Evolutionary conservation across 176 grass and related monocot genomes (phyloP), one percentile per base, ranked within the genome.

Genomic region (Rhynchospora pubera): DNA sequence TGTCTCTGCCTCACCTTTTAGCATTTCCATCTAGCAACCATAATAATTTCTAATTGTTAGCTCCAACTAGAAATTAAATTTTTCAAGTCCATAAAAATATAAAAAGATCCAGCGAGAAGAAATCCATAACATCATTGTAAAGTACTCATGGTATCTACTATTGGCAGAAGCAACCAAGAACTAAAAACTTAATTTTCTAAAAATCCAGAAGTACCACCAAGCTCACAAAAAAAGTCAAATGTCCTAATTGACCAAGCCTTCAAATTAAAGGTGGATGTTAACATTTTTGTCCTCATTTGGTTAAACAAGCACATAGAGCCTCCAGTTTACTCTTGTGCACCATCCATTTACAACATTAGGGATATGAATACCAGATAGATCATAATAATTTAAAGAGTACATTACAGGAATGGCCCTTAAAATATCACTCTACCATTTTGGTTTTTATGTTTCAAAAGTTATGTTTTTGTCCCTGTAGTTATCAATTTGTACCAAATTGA

Each of bases 1-100:
- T 43, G 24, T 18, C 44, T 66, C 65, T 28, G 56, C 61, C 60
- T 82, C 79, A 16, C 45, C 79, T 48, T 82, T 82, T 65, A 82
- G 39, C 56, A 82, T 64, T 62, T 11, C 79, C 79, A 82, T 82
- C 79, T 82, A 65, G 48, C 48, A 76, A 53, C 13, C 22, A 64
- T 52, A 80, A 80, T 22, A 3, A 46, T 1, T 21, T 62, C 3
- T 46, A 15, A 42, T 62, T 62, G 68, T 79, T 61, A 59, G 77
- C 61, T 5, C 7, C n/a, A 43, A 43, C 56, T 22, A 79, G 30
- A 79, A 60, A 79, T 6, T 57, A 3, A 61, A 79, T 60, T 61
- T 13, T 11, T 60, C 19, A 28, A 12, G 7, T 26, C 26, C 5
- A 43, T 44, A 30, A 0, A 46, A 61, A 62, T 9, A 53, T 52